phyloP scores from a whole-genome alignment of 140 eudicot species.

The Oenanthe javanica region DNA sequence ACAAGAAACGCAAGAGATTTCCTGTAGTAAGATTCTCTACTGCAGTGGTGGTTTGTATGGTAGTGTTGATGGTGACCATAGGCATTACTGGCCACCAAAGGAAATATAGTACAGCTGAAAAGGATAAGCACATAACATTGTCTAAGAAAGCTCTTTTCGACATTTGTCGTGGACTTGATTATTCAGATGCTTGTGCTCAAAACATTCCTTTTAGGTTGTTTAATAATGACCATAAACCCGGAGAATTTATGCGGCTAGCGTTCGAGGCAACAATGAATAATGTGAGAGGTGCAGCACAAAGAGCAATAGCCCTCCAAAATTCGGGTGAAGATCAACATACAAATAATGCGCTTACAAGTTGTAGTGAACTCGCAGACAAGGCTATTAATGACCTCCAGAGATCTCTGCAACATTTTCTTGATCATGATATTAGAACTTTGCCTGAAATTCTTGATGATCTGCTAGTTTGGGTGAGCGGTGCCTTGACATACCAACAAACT shows the following conservation, averaged over 20 bases:
- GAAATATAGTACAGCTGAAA: not conserved
- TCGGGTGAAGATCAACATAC: not conserved
- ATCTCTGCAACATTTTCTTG: not conserved
- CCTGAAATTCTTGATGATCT: not conserved
- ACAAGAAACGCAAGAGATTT: conserved; percentile 18
- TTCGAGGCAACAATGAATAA: not conserved
- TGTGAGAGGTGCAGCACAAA: not conserved
- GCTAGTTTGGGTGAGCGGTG: not conserved
- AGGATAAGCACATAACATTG: not conserved
- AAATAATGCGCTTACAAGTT: not conserved
- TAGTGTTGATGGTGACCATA: not conserved
- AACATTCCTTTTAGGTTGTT: not conserved
- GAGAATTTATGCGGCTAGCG: not conserved
- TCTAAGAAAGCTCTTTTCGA: not conserved
- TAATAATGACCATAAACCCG: not conserved
- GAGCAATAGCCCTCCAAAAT: not conserved
- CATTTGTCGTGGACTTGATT: not conserved
- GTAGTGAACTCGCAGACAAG: not conserved
- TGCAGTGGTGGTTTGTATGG: not conserved
- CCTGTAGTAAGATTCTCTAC: conserved; percentile 14
- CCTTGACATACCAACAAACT: conserved; percentile 39
- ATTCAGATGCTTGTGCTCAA: not conserved
- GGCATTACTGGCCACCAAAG: not conserved
- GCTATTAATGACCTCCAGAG: not conserved
- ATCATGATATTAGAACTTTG: not conserved